These are phyloP conservation scores for Persicaria tinctoria DNA, from an alignment of 148 eudicot species.

Conservation along the genomic window DNA sequence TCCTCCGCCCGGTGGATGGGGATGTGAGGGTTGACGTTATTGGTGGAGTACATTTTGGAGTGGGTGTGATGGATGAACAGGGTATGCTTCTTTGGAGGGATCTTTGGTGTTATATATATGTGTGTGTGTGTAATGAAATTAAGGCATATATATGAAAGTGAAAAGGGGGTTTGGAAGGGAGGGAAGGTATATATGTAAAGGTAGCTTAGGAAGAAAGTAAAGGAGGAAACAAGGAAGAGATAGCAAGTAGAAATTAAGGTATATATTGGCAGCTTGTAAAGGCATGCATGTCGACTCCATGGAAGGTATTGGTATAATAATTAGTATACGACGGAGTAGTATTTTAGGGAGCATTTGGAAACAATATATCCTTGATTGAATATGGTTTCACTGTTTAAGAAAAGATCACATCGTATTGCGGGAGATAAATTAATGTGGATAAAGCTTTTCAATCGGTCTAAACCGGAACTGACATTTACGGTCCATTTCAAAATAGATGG, in stretches of 20 bases:
- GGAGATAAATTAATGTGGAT: no score
- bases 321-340: background rate
- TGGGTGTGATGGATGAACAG: background rate
- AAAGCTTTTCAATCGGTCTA: no score
- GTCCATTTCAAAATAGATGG: no score
- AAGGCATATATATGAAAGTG: background rate
- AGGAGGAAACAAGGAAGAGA: background rate
- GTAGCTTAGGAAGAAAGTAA: background rate
- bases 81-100: background rate
- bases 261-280: background rate
- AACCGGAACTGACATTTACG: no score
- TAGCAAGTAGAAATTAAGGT: background rate
- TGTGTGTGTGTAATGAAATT: background rate
- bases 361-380: no score
- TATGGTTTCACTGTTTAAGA: no score
- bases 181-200: background rate
- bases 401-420: no score
- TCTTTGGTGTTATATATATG: background rate
- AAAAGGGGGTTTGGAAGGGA: background rate
- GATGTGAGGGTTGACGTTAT: background rate
- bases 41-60: background rate
- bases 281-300: background rate
- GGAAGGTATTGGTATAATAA: slow-evolving; percentile 3
- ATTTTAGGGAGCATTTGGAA: no score
- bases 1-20: background rate